Base-by-base conservation (phyloP, 148 eudicot genomes). In the Euryodendron excelsum region DNA sequence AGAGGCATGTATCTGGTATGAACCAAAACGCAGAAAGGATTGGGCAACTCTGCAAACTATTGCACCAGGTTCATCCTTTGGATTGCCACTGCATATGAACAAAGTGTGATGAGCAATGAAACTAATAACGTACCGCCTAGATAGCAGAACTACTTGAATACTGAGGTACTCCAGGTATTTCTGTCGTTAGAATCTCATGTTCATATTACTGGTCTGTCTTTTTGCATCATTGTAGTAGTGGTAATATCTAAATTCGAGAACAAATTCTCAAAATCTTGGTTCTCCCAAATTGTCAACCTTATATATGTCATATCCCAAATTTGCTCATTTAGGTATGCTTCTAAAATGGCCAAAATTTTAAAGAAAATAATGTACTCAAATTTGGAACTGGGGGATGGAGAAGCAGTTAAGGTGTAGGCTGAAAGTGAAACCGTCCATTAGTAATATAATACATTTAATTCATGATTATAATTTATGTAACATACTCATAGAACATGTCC, bases 1-100 rank as follows among this genome's bases (percentile, higher is more conserved):
- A 53, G 93, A 83, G 9, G 97, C 99, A 88, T 96, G 99, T 81
- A 96, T 71, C 79, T 96, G 98, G 85, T 82, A 96, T 65, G 99
- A 93, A 82, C 99, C 99, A 86, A 96, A 96, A 21, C 99, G 99
- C 69, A 96, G 80, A 88, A 96, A 96, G 62, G 99, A 96, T 52
- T 85, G 97, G 73, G 99, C 94, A 80, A 93, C 99, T 90, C 99
- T 90, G 83, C 99, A 96, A 73, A 93, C 95, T 75, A 96, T 80
- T 69, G 99, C 99, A 83, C 99, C 99, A 79, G 99, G 99, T 81
- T 96, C 99, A 62, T 96, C 99, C 92, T 93, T 96, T 72, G 99
- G 87, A 87, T 96, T 91, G 70, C 99, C 99, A 87, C 99, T 96
- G 92, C 89, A 90, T 65, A 65, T 17, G 31, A 61, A 75, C 20